A percentile compares a stretch with the other conserved stretches of the same genome.
Evolutionary conservation across 2,329 filamentous ascomycete species (phyloP).

Genomic region (Microsporum audouinii): DNA sequence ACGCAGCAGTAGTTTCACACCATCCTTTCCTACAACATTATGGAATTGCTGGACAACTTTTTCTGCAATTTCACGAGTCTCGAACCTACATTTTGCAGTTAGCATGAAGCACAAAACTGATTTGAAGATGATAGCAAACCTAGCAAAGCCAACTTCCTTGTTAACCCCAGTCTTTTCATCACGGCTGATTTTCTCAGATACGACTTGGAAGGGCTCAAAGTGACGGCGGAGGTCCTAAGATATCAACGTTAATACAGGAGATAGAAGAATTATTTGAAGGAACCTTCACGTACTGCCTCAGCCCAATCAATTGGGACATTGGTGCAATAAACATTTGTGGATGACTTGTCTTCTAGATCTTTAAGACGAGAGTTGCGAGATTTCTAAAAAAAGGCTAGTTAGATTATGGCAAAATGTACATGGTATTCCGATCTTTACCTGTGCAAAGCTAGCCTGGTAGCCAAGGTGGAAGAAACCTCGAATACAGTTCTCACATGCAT

Average conservation of each 20-base stretch:
- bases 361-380: slow-evolving; percentile 98
- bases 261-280: neutral
- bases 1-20: slow-evolving; percentile 79
- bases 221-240: slow-evolving; percentile 59
- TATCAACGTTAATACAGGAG: slow-evolving; percentile 12
- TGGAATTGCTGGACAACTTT: slow-evolving; percentile 79
- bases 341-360: slow-evolving; percentile 77
- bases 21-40: slow-evolving; percentile 65
- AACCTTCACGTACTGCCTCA: slow-evolving; percentile 57
- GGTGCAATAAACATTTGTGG: slow-evolving; percentile 95
- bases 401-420: slow-evolving; percentile 12
- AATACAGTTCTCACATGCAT: slow-evolving; percentile 90
- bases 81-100: slow-evolving; percentile 52
- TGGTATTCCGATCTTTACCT: slow-evolving; percentile 44
- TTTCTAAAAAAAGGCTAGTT: slow-evolving; percentile 50
- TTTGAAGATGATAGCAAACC: slow-evolving; percentile 43
- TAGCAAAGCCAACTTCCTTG: slow-evolving; percentile 92
- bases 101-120: neutral
- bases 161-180: slow-evolving; percentile 77
- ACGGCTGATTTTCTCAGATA: slow-evolving; percentile 89
- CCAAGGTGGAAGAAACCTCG: slow-evolving; percentile 87
- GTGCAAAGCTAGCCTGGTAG: slow-evolving; percentile 94
- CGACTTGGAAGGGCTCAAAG: slow-evolving; percentile 49
- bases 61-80: slow-evolving; percentile 78
- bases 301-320: slow-evolving; percentile 88